Conservation (phyloP, 139 green algal species). For the Micromonas pusilla region DNA sequence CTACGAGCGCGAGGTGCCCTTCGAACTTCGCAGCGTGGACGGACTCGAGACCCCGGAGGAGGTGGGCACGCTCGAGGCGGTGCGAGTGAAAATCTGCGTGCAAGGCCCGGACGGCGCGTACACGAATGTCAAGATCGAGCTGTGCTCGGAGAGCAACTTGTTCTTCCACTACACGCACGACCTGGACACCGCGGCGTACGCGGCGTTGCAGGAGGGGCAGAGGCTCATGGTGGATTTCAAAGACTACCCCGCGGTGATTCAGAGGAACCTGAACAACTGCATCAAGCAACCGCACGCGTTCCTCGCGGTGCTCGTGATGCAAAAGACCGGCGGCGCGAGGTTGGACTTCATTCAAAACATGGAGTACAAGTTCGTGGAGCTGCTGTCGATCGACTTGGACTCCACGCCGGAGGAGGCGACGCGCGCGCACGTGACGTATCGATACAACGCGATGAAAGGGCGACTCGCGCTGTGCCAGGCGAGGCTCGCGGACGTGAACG, state of each 20-base stretch:
- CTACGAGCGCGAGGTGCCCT: conserved; percentile 61
- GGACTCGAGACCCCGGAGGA: conserved; percentile 38
- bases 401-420: conserved; percentile 52
- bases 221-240: conserved; percentile 61
- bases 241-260: conserved; percentile 50
- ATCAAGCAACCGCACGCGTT: conserved; percentile 50
- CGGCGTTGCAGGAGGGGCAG: conserved; percentile 40
- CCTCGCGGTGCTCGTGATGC: conserved; percentile 53
- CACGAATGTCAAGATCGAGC: conserved; percentile 44
- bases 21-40: conserved; percentile 50
- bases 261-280: conserved; percentile 56
- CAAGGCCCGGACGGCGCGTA: conserved; percentile 31
- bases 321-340: conserved; percentile 41
- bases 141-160: conserved; percentile 58
- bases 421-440: conserved; percentile 48
- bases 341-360: conserved; percentile 70
- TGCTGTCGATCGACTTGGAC: conserved; percentile 51
- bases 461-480: conserved; percentile 50
- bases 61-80: conserved; percentile 51
- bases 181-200: conserved; percentile 42
- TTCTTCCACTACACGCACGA: conserved; percentile 64
- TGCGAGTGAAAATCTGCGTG: conserved; percentile 54
- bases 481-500: conserved; percentile 52
- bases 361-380: conserved; percentile 79
- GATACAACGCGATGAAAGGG: conserved; percentile 61